Evolutionary conservation across 768 basidiomycete species (phyloP).

Genomic region (Trametes coccinea): DNA sequence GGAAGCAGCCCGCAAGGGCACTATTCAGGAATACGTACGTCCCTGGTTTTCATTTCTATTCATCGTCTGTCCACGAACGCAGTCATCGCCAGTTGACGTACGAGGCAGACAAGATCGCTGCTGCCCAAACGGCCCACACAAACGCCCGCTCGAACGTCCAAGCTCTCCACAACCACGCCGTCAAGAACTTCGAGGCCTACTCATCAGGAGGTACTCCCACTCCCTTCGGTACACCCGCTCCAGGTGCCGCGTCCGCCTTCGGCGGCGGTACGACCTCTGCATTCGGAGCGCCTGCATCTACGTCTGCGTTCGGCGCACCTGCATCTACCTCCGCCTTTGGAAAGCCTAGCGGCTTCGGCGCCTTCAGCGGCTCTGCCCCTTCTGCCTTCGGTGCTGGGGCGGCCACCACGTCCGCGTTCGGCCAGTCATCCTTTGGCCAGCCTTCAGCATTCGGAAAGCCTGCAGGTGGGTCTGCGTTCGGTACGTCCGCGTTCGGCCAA

Average conservation of each 20-base stretch:
- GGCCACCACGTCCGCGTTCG: slow-evolving; percentile 35
- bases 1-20: slow-evolving; percentile 54
- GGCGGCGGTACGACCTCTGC: slow-evolving; percentile 19
- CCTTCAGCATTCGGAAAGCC: slow-evolving; percentile 18
- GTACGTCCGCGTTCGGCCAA: slow-evolving; percentile 16
- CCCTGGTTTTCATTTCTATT: neutral
- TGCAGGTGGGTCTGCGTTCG: slow-evolving; percentile 18
- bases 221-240: neutral
- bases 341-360: slow-evolving; percentile 25
- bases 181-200: slow-evolving; percentile 35
- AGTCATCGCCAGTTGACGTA: slow-evolving; percentile 47
- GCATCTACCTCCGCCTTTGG: slow-evolving; percentile 40
- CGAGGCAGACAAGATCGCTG: slow-evolving; percentile 54
- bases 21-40: slow-evolving; percentile 68
- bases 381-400: slow-evolving; percentile 17
- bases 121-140: slow-evolving; percentile 46
- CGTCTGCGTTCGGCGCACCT: slow-evolving; percentile 44
- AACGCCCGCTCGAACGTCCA: slow-evolving; percentile 43
- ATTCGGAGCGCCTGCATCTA: slow-evolving; percentile 32
- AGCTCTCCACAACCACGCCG: slow-evolving; percentile 55
- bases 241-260: slow-evolving; percentile 16
- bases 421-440: slow-evolving; percentile 28
- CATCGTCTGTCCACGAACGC: neutral
- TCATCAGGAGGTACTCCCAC: slow-evolving; percentile 18
- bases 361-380: slow-evolving; percentile 11